These are phyloP conservation scores for Colletotrichum shisoi DNA, from an alignment of 2,329 filamentous ascomycete species.

Conservation along the genomic window DNA sequence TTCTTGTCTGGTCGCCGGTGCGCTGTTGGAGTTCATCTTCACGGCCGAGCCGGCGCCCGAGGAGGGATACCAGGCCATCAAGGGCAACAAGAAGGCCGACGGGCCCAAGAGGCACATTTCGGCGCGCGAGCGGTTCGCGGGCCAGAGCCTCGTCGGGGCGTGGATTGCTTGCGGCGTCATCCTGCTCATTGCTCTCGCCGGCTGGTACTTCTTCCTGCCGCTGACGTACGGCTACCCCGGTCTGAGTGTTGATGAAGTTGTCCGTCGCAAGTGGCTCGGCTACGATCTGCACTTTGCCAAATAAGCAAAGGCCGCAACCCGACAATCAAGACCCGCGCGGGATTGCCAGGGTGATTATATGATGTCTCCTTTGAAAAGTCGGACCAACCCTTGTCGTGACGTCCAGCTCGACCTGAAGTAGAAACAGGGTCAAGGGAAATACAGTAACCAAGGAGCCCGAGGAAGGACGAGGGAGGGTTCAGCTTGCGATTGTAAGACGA, in stretches of 20 bases:
- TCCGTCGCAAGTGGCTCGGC: conserved; percentile 90
- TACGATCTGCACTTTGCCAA: conserved; percentile 99
- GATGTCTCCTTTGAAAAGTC: conserved; percentile 16
- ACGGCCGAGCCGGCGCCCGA: conserved; percentile 79
- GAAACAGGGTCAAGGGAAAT: conserved; percentile 13
- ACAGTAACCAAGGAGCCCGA: conserved; percentile 20
- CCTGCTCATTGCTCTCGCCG: conserved; percentile 70
- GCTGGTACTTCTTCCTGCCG: conserved; percentile 93
- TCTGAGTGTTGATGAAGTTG: conserved; percentile 77
- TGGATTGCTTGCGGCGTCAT: conserved; percentile 83
- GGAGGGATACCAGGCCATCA: conserved; percentile 55
- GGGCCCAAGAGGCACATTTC: conserved; percentile 69
- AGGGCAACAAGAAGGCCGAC: conserved; percentile 56
- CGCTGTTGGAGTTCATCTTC: conserved; percentile 94
- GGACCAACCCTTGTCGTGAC: conserved; percentile 8
- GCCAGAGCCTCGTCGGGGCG: conserved; percentile 76
- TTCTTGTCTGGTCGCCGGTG: conserved; percentile 86
- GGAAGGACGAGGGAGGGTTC: not conserved
- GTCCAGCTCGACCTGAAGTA: not conserved
- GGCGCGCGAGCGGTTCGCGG: conserved; percentile 81
- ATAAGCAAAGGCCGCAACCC: conserved; percentile 59
- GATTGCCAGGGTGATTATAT: conserved; percentile 9
- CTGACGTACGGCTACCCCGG: conserved; percentile 95
- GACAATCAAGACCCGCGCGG: not conserved
- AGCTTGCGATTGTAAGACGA: conserved; percentile 30